Evolutionary conservation across 1,284 basidiomycete genomes (phyloP).

Genomic region (Puccinia hordei): DNA sequence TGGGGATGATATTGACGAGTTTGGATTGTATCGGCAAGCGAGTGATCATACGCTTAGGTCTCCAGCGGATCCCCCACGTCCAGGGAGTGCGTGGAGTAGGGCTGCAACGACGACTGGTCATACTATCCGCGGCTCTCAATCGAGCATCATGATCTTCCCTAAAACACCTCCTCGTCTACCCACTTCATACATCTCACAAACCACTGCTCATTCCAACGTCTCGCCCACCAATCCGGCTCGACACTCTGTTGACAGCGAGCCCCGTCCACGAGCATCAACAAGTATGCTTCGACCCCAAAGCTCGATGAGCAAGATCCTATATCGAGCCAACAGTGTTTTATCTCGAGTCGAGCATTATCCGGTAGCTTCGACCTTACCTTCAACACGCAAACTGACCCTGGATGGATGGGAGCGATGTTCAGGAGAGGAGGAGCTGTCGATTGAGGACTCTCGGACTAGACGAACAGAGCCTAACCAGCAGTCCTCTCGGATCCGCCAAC

Average conservation of each 20-base stretch:
- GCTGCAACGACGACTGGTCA: not conserved
- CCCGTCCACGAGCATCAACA: no score
- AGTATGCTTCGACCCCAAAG: constrained; percentile 27
- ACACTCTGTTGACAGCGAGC: not conserved
- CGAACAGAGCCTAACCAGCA: not conserved
- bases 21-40: constrained; percentile 27
- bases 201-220: constrained; percentile 26
- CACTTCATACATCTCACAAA: constrained; percentile 22
- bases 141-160: constrained; percentile 15
- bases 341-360: constrained; percentile 18
- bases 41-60: not conserved
- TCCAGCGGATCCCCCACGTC: not conserved
- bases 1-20: constrained; percentile 28
- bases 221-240: constrained; percentile 20
- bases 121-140: constrained; percentile 35
- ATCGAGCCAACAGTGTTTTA: constrained; percentile 31
- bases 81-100: not conserved
- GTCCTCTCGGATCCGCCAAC: not conserved
- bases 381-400: not conserved
- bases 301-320: constrained; percentile 46
- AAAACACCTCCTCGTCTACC: constrained; percentile 34
- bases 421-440: not conserved
- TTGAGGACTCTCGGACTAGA: not conserved
- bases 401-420: not conserved
- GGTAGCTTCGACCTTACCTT: not conserved